Evolutionary conservation across 768 basidiomycete genomes (phyloP), one percentile per base, ranked within the genome.

Genomic region (Coprinellus micaceus): DNA sequence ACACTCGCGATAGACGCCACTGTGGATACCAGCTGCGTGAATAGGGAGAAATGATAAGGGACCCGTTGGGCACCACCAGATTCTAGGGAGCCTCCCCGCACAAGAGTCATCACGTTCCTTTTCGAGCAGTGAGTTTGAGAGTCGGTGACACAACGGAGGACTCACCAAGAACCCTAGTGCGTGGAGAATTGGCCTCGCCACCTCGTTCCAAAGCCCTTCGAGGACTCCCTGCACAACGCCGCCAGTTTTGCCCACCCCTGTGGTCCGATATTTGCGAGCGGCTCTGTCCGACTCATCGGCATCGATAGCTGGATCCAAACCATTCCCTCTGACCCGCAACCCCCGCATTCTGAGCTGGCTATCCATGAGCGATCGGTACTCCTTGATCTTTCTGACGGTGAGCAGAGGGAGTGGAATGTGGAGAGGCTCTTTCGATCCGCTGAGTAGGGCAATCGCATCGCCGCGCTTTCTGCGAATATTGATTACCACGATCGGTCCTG

Each of bases 11-110:
- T 56, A 33, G 25, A 25, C 19, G 3, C 13, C 54, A 52, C 52
- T 47, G 28, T 72, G 73, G 1, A 66, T 59, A 3, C 68, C 65
- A 46, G 75, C 75, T 1, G 72, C 73, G 7, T 76, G 75, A n/a
- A 76, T 58, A 4, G 74, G 74, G 29, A 76, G 52, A 22, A 73
- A 67, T 3, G 69, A 24, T 51, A 76, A 67, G 17, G 51, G 56
- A 13, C 68, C 66, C n/a, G 67, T 62, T 22, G 60, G 53, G 40
- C 62, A 67, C 68, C 68, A 70, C 50, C 57, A 58, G 17, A 64
- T 37, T 21, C 52, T 13, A 36, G 59, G 52, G n/a, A 24, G 29
- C 49, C 6, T 15, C n/a, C 12, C 24, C 12, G 29, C n/a, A 25
- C 4, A 44, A 7, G n/a, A 19, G n/a, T 39, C n/a, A n/a, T 13